Evolutionary conservation across 1,139 yeast species (phyloP).

Genomic region (Barnettozyma hawaiiensis): DNA sequence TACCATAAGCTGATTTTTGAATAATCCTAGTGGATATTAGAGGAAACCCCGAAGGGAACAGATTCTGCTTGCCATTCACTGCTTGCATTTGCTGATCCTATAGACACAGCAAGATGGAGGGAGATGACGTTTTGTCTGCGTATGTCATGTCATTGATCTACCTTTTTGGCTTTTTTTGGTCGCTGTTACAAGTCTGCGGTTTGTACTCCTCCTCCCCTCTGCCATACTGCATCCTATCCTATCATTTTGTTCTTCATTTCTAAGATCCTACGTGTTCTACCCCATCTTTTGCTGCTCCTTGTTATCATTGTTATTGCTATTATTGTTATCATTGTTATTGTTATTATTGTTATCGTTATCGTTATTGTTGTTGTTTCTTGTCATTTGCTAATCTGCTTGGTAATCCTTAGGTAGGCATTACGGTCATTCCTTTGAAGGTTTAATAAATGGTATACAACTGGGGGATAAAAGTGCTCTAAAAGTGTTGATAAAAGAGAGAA

Average conservation of each 20-base stretch:
- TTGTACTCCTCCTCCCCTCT: too few species aligned
- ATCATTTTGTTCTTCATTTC: too few species aligned
- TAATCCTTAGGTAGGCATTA: slow-evolving; percentile 7
- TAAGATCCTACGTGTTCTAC: background rate
- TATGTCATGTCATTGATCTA: too few species aligned
- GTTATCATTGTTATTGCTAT: background rate
- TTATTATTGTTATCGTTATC: background rate
- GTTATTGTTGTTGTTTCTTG: background rate
- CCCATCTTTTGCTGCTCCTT: background rate
- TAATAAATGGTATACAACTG: slow-evolving; percentile 2
- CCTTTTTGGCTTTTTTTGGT: too few species aligned
- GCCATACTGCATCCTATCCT: too few species aligned
- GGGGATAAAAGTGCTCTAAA: too few species aligned
- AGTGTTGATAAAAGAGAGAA: too few species aligned
- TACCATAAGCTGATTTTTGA: slow-evolving; percentile 30
- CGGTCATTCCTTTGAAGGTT: slow-evolving; percentile 8
- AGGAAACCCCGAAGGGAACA: background rate
- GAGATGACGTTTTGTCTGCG: too few species aligned
- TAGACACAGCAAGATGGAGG: too few species aligned
- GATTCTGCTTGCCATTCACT: background rate
- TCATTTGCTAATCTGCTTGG: slow-evolving; percentile 4
- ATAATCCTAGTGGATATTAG: slow-evolving; percentile 19
- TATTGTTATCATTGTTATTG: background rate
- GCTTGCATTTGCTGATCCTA: too few species aligned
- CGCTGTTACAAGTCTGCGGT: too few species aligned